Evolutionary conservation across 2,329 filamentous ascomycete genomes (phyloP), one percentile per base, ranked within the genome.

Genomic region (Alternaria gaisen): DNA sequence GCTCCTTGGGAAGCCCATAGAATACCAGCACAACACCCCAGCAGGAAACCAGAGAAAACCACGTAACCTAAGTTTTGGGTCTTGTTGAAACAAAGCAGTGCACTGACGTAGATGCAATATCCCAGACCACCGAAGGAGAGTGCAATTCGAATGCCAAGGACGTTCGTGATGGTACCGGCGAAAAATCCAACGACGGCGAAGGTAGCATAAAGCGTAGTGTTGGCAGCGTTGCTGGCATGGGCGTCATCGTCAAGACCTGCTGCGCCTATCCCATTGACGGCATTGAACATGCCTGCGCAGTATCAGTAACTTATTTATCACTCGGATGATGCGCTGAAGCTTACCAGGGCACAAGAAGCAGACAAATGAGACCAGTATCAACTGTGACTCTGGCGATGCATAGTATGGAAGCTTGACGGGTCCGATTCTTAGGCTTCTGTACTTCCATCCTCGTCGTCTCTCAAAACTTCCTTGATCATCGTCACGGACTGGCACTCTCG

Each of bases 1-100:
- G 90, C 88, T 61, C 91, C 91, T 79, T 94, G 91, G 1, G 90
- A 91, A 14, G 88, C 88, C 91, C 91, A 94, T 22, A 94, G 82
- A 30, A 93, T 83, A 70, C 90, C 91, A 50, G 91, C 91, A 73
- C 91, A 93, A 58, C 91, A 80, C 76, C 91, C 91, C 26, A 93
- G 85, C 63, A 92, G 84, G 24, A 88, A 87, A 66, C 91, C 91
- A 8, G 91, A 86, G 66, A 93, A 92, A 72, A 91, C 85, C 72
- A 88, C 87, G 78, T 91, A 93, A 53, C 88, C 89, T 61, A 83
- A 80, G 75, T 89, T 90, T 50, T 81, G 56, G 18, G 83, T 90
- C 79, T 91, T 88, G 65, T 86, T 87, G 78, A 88, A 93, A 79
- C 83, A 86, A 42, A 92, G 81, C 78, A 91, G 90, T 56, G 86